A percentile compares a stretch with the other conserved stretches of the same genome.
phyloP scores from a whole-genome alignment of 192 early-diverging fungal genomes.

The Rhizoclosmatium globosum region DNA sequence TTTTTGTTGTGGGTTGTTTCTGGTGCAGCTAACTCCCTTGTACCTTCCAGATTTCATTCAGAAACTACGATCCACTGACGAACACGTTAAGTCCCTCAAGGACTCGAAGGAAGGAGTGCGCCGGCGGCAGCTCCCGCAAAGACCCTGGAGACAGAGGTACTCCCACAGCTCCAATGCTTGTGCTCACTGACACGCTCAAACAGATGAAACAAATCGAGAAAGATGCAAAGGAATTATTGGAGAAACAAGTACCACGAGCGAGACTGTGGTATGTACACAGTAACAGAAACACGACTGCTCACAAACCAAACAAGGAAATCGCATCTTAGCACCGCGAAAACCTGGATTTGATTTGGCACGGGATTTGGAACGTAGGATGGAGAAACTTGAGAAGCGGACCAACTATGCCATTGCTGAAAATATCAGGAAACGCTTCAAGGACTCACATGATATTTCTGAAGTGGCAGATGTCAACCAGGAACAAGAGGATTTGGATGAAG shows the following conservation, averaged over 20 bases:
- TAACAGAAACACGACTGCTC: neutral
- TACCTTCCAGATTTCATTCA: conserved; percentile 13
- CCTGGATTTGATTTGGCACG: conserved; percentile 43
- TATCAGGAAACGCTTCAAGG: conserved; percentile 40
- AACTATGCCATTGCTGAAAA: conserved; percentile 43
- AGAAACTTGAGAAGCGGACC: conserved; percentile 36
- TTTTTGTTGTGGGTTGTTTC: neutral
- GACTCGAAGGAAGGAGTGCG: neutral
- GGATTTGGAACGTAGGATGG: conserved; percentile 33
- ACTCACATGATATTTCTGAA: conserved; percentile 34
- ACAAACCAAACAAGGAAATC: conserved; percentile 20
- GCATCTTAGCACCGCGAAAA: conserved; percentile 33
- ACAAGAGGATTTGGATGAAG: conserved; percentile 7
- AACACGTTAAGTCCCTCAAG: conserved; percentile 6
- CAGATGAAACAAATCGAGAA: conserved; percentile 28
- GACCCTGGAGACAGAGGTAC: conserved; percentile 25
- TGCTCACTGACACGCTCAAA: no score
- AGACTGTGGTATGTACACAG: conserved; percentile 13
- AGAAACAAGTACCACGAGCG: conserved; percentile 24
- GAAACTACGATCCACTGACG: conserved; percentile 31
- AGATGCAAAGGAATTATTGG: conserved; percentile 30
- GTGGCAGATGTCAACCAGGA: neutral
- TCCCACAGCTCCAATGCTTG: neutral
- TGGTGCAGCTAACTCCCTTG: neutral
- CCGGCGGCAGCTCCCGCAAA: neutral